Conservation (phyloP, 2,329 filamentous ascomycete genomes). For the Monosporascus ibericus region DNA sequence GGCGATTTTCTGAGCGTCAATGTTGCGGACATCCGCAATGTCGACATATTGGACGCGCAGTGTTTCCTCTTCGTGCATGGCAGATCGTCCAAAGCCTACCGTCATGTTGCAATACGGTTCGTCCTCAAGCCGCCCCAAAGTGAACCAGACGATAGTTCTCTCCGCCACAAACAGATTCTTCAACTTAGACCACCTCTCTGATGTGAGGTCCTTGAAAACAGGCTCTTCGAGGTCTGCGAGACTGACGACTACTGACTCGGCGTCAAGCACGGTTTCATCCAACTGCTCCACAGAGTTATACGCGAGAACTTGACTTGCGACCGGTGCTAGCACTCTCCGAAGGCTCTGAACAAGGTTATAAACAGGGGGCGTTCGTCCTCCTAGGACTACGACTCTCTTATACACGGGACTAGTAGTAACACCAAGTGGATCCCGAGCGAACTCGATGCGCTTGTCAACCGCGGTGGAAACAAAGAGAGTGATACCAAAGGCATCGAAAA, state of each 20-base stretch:
- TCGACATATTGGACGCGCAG: conserved; percentile 18
- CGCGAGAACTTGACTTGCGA: too few relatives aligned
- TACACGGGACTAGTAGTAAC: neutral
- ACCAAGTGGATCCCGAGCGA: conserved; percentile 6
- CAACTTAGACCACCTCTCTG: neutral
- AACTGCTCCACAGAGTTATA: too few relatives aligned
- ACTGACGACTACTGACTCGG: neutral
- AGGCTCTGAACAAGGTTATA: neutral
- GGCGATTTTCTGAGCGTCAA: conserved; percentile 6
- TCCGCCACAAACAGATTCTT: conserved; percentile 9
- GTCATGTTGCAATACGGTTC: conserved; percentile 18
- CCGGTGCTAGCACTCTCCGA: too few relatives aligned
- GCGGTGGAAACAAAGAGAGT: conserved; percentile 13
- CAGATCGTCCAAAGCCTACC: conserved; percentile 15
- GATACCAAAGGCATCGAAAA: conserved; percentile 3
- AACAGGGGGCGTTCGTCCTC: neutral
- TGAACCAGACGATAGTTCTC: conserved; percentile 20
- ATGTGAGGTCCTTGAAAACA: conserved; percentile 5
- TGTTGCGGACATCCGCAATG: conserved; percentile 4
- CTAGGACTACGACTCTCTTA: conserved; percentile 3
- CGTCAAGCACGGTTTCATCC: too few relatives aligned
- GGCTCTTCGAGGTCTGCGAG: conserved; percentile 5
- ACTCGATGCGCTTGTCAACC: conserved; percentile 6
- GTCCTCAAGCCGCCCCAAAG: conserved; percentile 7
- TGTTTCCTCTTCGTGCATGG: conserved; percentile 9